Percentiles rank a stretch among this genome's conserved stretches.
Conservation (phyloP, 2,329 filamentous ascomycete species). For the Gnomoniopsis smithogilvyi region DNA sequence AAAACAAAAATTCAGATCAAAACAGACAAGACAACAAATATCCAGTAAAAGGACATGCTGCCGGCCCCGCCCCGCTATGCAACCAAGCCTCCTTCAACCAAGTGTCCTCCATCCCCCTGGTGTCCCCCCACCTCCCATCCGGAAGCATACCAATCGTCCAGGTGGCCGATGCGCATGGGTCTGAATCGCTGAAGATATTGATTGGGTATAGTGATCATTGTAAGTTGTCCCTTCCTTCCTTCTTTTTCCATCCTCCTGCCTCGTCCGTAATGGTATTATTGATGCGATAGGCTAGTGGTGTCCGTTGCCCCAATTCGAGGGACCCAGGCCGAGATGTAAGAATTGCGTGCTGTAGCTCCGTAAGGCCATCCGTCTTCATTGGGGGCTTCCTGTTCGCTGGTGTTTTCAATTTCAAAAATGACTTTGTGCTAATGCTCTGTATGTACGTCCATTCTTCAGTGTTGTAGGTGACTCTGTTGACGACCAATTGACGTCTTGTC, state of each 20-base stretch:
- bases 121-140: background rate
- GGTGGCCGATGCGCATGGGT: background rate
- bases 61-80: constrained; percentile 16
- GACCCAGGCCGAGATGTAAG: background rate
- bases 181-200: background rate
- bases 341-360: background rate
- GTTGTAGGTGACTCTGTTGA: no score
- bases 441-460: no score
- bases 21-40: background rate
- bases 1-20: constrained; percentile 1
- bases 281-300: no score
- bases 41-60: background rate
- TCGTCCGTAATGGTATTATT: background rate
- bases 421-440: no score
- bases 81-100: constrained; percentile 8
- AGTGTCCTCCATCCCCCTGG: background rate
- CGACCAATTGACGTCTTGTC: no score
- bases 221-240: background rate
- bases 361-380: background rate
- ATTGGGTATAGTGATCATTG: no score
- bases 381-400: no score
- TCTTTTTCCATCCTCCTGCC: background rate
- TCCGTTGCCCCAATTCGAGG: no score
- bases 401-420: no score
- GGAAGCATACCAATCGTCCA: background rate